A percentile compares a stretch with the other conserved stretches of the same genome.
Evolutionary conservation across 176 grass and related monocot genomes (phyloP).

Genomic region (Zea mays): DNA sequence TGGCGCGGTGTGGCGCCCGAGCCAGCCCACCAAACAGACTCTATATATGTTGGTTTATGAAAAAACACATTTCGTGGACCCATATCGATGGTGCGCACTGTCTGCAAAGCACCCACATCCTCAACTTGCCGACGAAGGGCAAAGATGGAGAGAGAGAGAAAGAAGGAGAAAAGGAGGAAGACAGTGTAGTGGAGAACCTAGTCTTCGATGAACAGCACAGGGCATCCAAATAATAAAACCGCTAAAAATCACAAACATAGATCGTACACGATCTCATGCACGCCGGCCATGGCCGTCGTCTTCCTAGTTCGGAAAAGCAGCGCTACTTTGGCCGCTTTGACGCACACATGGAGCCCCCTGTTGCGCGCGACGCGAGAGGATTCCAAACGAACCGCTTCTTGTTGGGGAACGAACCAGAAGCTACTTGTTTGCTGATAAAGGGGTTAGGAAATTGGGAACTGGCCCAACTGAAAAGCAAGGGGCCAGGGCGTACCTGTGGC

Average conservation of each 20-base stretch:
- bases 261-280: background rate
- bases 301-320: conserved; percentile 18
- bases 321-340: background rate
- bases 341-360: conserved; percentile 9
- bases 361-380: conserved; percentile 4
- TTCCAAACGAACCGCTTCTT: conserved; percentile 15
- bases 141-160: background rate
- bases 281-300: background rate
- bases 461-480: too few species aligned
- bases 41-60: background rate
- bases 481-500: conserved; percentile 29
- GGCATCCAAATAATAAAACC: conserved; percentile 9
- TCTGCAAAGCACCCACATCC: background rate
- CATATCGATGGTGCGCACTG: background rate
- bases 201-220: background rate
- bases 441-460: background rate
- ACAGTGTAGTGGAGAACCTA: conserved; percentile 5
- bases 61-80: background rate
- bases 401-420: background rate
- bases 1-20: too few species aligned
- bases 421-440: background rate
- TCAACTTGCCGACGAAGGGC: background rate
- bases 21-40: background rate
- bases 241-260: conserved; percentile 20
- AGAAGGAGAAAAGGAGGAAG: too few species aligned